A percentile compares a stretch with the other conserved stretches of the same genome.
Evolutionary conservation across 305 asterid species (phyloP).

Genomic region (Ilex paraguariensis): DNA sequence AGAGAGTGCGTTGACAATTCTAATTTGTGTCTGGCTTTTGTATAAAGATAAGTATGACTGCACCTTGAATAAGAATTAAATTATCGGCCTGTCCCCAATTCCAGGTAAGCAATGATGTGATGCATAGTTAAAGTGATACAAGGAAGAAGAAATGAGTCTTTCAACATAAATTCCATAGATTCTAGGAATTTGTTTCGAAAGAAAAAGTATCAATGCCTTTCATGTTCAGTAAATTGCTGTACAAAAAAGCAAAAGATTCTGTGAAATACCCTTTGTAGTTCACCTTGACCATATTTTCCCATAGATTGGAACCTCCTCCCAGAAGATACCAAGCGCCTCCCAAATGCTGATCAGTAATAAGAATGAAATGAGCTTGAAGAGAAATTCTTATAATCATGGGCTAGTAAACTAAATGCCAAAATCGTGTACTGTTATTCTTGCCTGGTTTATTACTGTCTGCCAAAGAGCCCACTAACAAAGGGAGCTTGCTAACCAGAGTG

Average conservation of each 20-base stretch:
- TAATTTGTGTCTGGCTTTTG: no score
- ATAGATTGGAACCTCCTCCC: slow-evolving; percentile 91
- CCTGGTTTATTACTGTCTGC: slow-evolving; percentile 62
- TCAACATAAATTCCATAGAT: no score
- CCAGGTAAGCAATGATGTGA: no score
- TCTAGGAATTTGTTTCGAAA: no score
- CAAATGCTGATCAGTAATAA: slow-evolving; percentile 72
- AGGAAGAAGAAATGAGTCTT: no score
- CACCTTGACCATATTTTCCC: slow-evolving; percentile 94
- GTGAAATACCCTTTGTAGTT: slow-evolving; percentile 59
- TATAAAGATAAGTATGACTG: no score
- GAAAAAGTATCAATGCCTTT: no score
- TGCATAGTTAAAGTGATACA: no score
- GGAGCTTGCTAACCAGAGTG: slow-evolving; percentile 54
- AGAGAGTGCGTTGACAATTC: no score
- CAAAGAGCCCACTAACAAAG: slow-evolving; percentile 37
- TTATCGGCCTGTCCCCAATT: no score
- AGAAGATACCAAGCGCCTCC: slow-evolving; percentile 80
- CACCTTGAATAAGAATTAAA: no score
- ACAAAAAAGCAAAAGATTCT: not conserved
- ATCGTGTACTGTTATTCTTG: slow-evolving; percentile 27
- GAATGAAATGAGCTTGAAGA: slow-evolving; percentile 22
- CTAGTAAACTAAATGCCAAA: slow-evolving; percentile 3
- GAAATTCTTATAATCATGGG: slow-evolving; percentile 11
- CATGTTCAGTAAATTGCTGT: no score